phyloP scores from a whole-genome alignment of 495 filamentous ascomycete genomes.

The Talaromyces wortmannii region DNA sequence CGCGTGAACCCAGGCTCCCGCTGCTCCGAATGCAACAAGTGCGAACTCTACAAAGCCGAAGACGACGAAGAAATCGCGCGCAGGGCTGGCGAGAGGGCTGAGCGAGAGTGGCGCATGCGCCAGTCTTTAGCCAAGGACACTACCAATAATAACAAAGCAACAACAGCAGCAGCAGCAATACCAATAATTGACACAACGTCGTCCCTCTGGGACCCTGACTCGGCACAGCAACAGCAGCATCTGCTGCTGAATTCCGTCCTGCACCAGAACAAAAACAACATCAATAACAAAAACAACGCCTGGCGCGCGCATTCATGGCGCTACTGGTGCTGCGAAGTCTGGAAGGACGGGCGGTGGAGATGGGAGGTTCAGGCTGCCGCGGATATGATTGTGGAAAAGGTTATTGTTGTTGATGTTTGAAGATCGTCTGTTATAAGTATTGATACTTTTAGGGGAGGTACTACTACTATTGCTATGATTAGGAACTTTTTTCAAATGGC shows the following conservation, averaged over 20 bases:
- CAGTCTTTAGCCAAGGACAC: conserved; percentile 32
- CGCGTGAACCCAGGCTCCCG: conserved; percentile 58
- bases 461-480: neutral
- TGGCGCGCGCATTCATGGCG: conserved; percentile 9
- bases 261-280: neutral
- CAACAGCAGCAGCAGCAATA: neutral
- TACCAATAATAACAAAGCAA: neutral
- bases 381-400: conserved; percentile 38
- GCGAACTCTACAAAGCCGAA: conserved; percentile 84
- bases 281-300: neutral
- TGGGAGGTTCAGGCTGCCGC: conserved; percentile 33
- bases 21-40: conserved; percentile 76
- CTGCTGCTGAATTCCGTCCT: neutral
- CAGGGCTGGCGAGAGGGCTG: conserved; percentile 71
- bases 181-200: neutral
- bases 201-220: neutral
- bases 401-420: conserved; percentile 28
- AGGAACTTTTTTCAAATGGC: no score
- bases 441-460: no score
- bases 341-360: conserved; percentile 33
- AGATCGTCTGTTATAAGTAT: no score
- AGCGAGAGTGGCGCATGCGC: conserved; percentile 69
- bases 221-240: neutral
- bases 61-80: conserved; percentile 73
- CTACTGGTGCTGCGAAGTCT: conserved; percentile 33